Evolutionary conservation across 345 rosid genomes (phyloP), one percentile per base, ranked within the genome.

Genomic region (Eucalyptus grandis): DNA sequence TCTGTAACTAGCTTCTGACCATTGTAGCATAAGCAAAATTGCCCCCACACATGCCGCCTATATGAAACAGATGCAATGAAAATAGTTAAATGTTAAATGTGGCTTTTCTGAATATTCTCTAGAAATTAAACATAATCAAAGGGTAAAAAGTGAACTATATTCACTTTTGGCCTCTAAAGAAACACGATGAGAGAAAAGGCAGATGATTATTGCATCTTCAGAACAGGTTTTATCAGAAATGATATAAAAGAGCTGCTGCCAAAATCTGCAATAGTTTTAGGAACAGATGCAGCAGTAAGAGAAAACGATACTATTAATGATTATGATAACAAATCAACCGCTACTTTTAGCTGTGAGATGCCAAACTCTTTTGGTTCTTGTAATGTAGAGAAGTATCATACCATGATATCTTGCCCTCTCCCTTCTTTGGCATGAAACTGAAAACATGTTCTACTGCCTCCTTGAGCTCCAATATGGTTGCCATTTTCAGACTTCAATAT

Each of bases 41-140:
- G 97, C 8, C 93, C 96, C 99, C 99, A 96, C 34, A 97, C 95
- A 87, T 96, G 99, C n/a, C 96, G 94, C 99, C 99, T 97, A 49
- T 93, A 89, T 47, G 87, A 90, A 87, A 40, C 90, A 88, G 50
- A 62, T 86, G 62, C 86, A 77, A 19, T 27, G 43, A 16, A 62
- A 6, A 37, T 40, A 21, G 30, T 77, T 1, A 77, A 19, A 37
- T 77, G 47, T 37, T 40, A 77, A 77, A 40, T 40, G 47, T 77
- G 47, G 85, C 47, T 11, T 77, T 77, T 40, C 47, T 77, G 85
- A 77, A 40, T 77, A 77, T 40, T 77, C 6, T 40, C 47, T 37
- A 77, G 85, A 40, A 40, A 77, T 77, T 6, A 37, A 77, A 37
- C 43, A 77, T 37, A 40, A 77, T 72, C 47, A 11, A 22, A 77